phyloP scores from a whole-genome alignment of 345 rosid species.

The Arabidopsis suecica region DNA sequence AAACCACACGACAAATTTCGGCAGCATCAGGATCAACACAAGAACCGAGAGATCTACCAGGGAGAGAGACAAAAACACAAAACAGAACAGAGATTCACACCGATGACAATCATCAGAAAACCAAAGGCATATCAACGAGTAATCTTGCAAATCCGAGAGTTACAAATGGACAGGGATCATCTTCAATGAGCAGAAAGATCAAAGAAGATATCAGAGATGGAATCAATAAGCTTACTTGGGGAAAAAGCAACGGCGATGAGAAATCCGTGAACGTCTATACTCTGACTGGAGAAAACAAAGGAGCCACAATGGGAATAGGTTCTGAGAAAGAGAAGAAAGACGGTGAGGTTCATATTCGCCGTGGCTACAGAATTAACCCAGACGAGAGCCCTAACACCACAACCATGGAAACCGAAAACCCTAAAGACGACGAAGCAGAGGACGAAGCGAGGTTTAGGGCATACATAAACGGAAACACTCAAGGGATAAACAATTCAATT shows the following conservation, averaged over 20 bases:
- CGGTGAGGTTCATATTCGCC: slow-evolving; percentile 60
- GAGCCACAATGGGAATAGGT: slow-evolving; percentile 68
- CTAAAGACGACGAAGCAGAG: slow-evolving; percentile 48
- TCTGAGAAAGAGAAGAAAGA: slow-evolving; percentile 56
- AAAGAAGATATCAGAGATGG: slow-evolving; percentile 68
- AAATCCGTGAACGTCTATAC: slow-evolving; percentile 56
- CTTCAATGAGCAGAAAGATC: slow-evolving; percentile 46
- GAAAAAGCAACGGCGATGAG: slow-evolving; percentile 50
- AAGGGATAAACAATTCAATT: slow-evolving; percentile 72
- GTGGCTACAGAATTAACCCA: slow-evolving; percentile 65
- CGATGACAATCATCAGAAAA: slow-evolving; percentile 44
- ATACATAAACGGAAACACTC: slow-evolving; percentile 70
- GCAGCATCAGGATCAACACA: slow-evolving; percentile 44
- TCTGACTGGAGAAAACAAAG: slow-evolving; percentile 87
- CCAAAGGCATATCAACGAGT: slow-evolving; percentile 38
- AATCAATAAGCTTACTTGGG: slow-evolving; percentile 57
- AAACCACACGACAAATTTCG: slow-evolving; percentile 38
- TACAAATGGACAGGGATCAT: slow-evolving; percentile 46
- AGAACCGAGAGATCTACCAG: slow-evolving; percentile 37
- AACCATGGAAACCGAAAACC: slow-evolving; percentile 60
- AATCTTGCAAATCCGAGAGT: slow-evolving; percentile 30
- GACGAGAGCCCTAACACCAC: slow-evolving; percentile 63
- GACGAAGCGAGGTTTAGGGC: slow-evolving; percentile 44
- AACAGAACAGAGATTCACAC: slow-evolving; percentile 36
- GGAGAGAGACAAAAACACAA: slow-evolving; percentile 26